Evolutionary conservation across 2,329 filamentous ascomycete species (phyloP), one percentile per base, ranked within the genome.

Genomic region (Arthrobotrys megalospora): DNA sequence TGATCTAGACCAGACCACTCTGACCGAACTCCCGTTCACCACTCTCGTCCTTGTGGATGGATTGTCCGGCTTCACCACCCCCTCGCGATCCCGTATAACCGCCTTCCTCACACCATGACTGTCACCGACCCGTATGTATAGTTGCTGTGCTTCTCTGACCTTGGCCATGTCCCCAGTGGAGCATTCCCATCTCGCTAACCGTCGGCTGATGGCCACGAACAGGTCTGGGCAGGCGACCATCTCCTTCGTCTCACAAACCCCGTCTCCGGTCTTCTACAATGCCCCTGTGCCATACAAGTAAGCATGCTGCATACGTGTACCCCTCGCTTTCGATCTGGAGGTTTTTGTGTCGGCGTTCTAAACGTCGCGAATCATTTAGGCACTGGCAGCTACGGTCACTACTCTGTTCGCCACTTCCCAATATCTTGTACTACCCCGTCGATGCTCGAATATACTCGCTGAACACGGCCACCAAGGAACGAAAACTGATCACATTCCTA

Each of bases 301-400:
- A 48, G 65, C 63, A 34, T 32, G 7, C 5, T 47, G 34, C 38
- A 28, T 28, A 28, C 24, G 24, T 28, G 24, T 28, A 28, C 24
- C 24, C 24, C 32, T 32, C 11, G 14, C 11, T n/a, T n/a, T 36
- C 19, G 3, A 16, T 19, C 38, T 8, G 38, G 12, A 21, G n/a
- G 16, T 2, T 10, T 45, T 32, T 43, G 48, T 10, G 32, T 43
- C 28, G 64, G 14, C 11, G 12, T 19, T 67, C 32, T 67, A 41
- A 53, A 6, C 21, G 12, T 24, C n/a, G 11, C 10, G 1, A 6
- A 52, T 48, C 19, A 47, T 28, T 12, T 41, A 94, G 92, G 81
- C 93, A 96, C 85, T 94, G 92, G 90, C 93, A 96, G 85, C 88
- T 99, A 53, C 93, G 95, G 69, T 95, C 96, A 81, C 91, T 97